A percentile compares a stretch with the other conserved stretches of the same genome.
Evolutionary conservation across 768 basidiomycete species (phyloP).

Genomic region (Suillus clintonianus): DNA sequence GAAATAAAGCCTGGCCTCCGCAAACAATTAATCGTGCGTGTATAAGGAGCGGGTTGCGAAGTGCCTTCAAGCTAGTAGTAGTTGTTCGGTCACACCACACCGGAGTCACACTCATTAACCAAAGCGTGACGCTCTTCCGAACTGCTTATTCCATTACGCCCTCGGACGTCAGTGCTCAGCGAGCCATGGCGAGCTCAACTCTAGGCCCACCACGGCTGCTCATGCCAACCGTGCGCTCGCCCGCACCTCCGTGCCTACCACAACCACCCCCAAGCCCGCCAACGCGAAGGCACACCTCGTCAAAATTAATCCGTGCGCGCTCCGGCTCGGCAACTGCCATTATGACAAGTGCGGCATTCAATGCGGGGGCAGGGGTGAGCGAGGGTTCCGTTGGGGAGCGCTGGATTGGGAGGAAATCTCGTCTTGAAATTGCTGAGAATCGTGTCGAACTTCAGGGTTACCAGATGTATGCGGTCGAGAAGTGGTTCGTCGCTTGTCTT

Average conservation of each 20-base stretch:
- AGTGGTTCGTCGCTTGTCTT: constrained; percentile 49
- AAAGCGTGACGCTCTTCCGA: not conserved
- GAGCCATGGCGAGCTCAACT: constrained; percentile 6
- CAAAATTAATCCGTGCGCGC: constrained; percentile 31
- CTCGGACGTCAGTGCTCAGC: not conserved
- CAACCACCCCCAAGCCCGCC: constrained; percentile 15
- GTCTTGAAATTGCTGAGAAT: constrained; percentile 52
- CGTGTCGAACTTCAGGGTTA: constrained; percentile 54
- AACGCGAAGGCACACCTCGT: constrained; percentile 26
- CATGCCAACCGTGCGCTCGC: constrained; percentile 36
- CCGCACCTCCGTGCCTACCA: constrained; percentile 6
- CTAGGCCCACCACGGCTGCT: constrained; percentile 18
- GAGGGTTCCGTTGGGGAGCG: constrained; percentile 29
- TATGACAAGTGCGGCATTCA: constrained; percentile 15
- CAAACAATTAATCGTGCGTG: not conserved
- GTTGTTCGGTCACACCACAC: not conserved
- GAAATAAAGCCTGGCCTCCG: too few relatives aligned
- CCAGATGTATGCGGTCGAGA: constrained; percentile 87
- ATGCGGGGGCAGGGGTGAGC: constrained; percentile 5
- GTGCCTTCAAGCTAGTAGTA: too few relatives aligned
- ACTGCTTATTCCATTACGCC: not conserved
- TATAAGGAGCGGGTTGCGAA: too few relatives aligned
- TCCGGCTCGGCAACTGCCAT: constrained; percentile 32
- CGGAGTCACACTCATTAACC: not conserved
- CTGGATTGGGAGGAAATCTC: constrained; percentile 49